phyloP scores from a whole-genome alignment of 2,329 filamentous ascomycete species.

The Microthyrium microscopicum region DNA sequence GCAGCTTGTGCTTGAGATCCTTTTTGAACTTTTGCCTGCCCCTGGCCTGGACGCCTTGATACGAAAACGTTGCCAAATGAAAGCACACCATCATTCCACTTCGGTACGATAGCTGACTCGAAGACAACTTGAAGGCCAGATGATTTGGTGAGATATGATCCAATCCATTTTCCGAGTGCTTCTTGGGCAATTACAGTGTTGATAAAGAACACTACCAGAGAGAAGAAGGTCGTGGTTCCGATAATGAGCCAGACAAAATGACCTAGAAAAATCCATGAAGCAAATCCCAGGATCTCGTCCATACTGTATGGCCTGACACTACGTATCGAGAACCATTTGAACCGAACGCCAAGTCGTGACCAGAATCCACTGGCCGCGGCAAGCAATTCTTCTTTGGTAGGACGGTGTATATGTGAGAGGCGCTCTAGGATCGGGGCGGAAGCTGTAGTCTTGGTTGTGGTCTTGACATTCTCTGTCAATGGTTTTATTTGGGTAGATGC shows the following conservation, averaged over 20 bases:
- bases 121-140: constrained; percentile 90
- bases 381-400: constrained; percentile 83
- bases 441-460: constrained; percentile 14
- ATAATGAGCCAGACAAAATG: constrained; percentile 93
- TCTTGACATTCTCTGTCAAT: constrained; percentile 17
- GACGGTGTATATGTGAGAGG: constrained; percentile 52
- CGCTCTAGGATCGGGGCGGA: constrained; percentile 36
- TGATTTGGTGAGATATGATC: constrained; percentile 87
- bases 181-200: constrained; percentile 98
- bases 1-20: constrained; percentile 75
- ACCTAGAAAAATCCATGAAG: constrained; percentile 87
- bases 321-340: constrained; percentile 96
- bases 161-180: constrained; percentile 81
- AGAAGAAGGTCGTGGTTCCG: constrained; percentile 94
- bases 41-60: constrained; percentile 72
- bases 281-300: constrained; percentile 90
- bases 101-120: constrained; percentile 92
- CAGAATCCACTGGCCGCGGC: constrained; percentile 86
- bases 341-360: constrained; percentile 74
- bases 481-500: constrained; percentile 11
- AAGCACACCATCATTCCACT: constrained; percentile 89
- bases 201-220: constrained; percentile 72
- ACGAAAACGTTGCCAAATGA: constrained; percentile 95
- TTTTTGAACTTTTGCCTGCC: constrained; percentile 71
- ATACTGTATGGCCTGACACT: constrained; percentile 87